Evolutionary conservation across 2,329 filamentous ascomycete genomes (phyloP).

Genomic region (Pseudogymnoascus sp.): DNA sequence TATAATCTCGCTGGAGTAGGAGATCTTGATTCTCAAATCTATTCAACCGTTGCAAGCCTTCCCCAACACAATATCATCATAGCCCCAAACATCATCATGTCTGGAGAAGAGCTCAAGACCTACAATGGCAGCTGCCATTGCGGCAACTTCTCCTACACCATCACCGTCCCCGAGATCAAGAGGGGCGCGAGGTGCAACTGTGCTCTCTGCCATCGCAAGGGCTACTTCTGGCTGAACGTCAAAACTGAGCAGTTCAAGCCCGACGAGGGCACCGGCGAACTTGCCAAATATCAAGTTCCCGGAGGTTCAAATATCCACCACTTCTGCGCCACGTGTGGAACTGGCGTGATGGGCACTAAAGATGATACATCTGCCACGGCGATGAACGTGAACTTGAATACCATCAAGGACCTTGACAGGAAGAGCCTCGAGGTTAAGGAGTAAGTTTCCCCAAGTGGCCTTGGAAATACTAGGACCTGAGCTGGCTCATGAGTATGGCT

Average conservation of each 20-base stretch:
- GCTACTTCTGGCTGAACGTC: background rate
- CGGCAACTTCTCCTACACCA: background rate
- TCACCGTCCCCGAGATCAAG: slow-evolving; percentile 4
- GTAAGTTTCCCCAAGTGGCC: background rate
- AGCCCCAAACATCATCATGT: background rate
- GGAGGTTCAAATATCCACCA: background rate
- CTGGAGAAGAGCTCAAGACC: background rate
- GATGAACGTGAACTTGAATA: background rate
- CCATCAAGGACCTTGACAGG: background rate
- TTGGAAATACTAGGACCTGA: background rate
- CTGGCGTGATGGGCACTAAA: background rate
- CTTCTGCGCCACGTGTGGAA: slow-evolving; percentile 5
- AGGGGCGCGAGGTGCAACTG: background rate
- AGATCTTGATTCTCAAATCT: background rate
- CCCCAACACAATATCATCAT: background rate
- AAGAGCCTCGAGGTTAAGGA: background rate
- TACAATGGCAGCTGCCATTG: slow-evolving; percentile 6
- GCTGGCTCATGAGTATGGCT: background rate
- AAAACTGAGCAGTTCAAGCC: background rate
- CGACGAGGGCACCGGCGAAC: background rate
- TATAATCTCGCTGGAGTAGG: background rate
- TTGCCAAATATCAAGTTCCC: background rate
- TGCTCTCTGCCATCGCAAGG: slow-evolving; percentile 4
- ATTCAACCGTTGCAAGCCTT: background rate
- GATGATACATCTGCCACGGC: background rate